phyloP scores from a whole-genome alignment of 179 eudicot genomes.

The Gypsophila paniculata region DNA sequence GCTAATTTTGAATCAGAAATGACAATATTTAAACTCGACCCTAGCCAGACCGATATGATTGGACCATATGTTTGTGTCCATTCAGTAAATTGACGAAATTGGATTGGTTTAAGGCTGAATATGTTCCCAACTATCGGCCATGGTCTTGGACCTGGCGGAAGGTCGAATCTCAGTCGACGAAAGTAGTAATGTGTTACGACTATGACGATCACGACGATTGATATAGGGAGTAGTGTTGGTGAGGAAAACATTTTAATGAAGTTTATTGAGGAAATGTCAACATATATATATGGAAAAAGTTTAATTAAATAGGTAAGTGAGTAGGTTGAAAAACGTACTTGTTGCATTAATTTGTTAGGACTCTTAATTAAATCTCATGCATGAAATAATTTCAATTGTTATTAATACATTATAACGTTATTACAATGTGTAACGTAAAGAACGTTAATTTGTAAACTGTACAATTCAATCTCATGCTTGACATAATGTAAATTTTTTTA shows the following conservation, averaged over 20 bases:
- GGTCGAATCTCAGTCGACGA: slow-evolving; percentile 33
- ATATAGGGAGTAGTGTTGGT: slow-evolving; percentile 1
- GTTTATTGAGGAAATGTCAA: neutral
- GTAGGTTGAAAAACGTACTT: neutral
- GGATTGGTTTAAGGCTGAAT: slow-evolving; percentile 21
- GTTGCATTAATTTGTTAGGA: neutral
- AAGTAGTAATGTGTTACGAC: slow-evolving; percentile 22
- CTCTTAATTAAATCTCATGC: neutral
- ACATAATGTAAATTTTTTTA: too few relatives aligned
- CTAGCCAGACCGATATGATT: slow-evolving; percentile 34
- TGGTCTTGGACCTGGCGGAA: slow-evolving; percentile 51
- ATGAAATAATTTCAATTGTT: neutral
- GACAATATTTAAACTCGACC: slow-evolving; percentile 32
- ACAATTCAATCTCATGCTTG: too few relatives aligned
- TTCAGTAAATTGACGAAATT: slow-evolving; percentile 24
- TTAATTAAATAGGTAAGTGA: neutral
- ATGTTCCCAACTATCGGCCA: slow-evolving; percentile 41
- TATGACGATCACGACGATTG: slow-evolving; percentile 21
- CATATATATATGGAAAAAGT: neutral
- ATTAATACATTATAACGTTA: too few relatives aligned
- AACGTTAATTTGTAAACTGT: too few relatives aligned
- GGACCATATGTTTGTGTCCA: slow-evolving; percentile 32
- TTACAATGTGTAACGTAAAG: too few relatives aligned
- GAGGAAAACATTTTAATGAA: neutral
- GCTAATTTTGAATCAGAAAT: slow-evolving; percentile 43